These are phyloP conservation scores for Venturia effusa DNA, from an alignment of 2,329 filamentous ascomycete species.

Conservation along the genomic window DNA sequence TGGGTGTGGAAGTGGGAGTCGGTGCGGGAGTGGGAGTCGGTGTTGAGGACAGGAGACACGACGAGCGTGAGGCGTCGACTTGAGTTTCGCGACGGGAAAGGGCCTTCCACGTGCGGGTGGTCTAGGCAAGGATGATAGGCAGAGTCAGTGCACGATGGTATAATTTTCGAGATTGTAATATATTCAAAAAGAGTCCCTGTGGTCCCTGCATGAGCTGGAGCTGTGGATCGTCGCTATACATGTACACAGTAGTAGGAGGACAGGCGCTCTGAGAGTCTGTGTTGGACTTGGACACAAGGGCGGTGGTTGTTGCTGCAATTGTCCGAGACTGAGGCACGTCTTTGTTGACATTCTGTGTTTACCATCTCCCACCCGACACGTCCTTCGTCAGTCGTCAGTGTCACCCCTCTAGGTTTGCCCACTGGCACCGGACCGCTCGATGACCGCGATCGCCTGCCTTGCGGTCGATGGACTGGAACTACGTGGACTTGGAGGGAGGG, in stretches of 20 bases:
- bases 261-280: background rate
- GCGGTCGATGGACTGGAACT: no score
- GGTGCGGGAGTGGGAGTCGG: no score
- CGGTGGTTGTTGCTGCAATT: background rate
- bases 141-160: no score
- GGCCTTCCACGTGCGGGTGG: background rate
- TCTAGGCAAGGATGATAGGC: background rate
- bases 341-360: background rate
- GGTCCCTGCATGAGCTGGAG: background rate
- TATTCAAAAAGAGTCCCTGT: background rate
- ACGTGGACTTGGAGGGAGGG: no score
- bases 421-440: background rate
- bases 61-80: background rate
- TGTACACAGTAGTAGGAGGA: background rate
- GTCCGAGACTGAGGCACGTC: background rate
- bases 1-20: no score
- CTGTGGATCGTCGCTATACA: background rate
- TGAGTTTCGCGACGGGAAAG: conserved; percentile 5
- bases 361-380: background rate
- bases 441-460: background rate
- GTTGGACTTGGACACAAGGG: background rate
- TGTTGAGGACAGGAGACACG: background rate
- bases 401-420: background rate
- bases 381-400: no score
- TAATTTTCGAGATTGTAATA: background rate